phyloP scores from a whole-genome alignment of 2,329 filamentous ascomycete species.

The Fusarium sp. region DNA sequence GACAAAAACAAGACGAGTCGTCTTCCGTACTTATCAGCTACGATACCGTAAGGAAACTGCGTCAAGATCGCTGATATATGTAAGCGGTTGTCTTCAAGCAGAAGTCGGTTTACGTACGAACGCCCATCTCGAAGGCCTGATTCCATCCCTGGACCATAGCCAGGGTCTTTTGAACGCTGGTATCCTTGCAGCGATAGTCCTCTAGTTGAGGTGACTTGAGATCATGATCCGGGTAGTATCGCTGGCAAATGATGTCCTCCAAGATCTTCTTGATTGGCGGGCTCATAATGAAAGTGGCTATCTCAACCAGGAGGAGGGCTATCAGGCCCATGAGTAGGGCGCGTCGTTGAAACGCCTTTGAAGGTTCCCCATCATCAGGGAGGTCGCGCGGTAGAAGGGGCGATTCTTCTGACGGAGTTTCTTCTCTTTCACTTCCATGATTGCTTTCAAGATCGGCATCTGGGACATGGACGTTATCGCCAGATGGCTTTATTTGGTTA shows the following conservation, averaged over 20 bases:
- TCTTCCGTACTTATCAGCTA: conserved; percentile 64
- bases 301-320: conserved; percentile 61
- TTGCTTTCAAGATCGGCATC: conserved; percentile 33
- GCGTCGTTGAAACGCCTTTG: conserved; percentile 49
- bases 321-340: conserved; percentile 55
- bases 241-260: conserved; percentile 68
- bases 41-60: conserved; percentile 63
- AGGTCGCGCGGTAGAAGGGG: conserved; percentile 44
- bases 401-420: conserved; percentile 32
- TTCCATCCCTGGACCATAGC: conserved; percentile 67
- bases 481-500: background rate
- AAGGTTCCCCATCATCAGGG: conserved; percentile 40
- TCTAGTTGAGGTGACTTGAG: conserved; percentile 48
- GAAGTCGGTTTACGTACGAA: conserved; percentile 54
- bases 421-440: conserved; percentile 11
- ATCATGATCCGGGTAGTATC: conserved; percentile 61
- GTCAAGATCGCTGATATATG: conserved; percentile 56
- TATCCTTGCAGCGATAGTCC: conserved; percentile 65
- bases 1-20: conserved; percentile 58
- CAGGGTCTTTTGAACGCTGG: conserved; percentile 65
- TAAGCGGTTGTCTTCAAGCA: background rate
- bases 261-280: conserved; percentile 65
- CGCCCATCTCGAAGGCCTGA: conserved; percentile 62
- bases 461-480: conserved; percentile 1
- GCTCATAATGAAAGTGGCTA: conserved; percentile 57